Evolutionary conservation across 371 early-diverging fungal genomes (phyloP).

Genomic region (Coemansia sp.): DNA sequence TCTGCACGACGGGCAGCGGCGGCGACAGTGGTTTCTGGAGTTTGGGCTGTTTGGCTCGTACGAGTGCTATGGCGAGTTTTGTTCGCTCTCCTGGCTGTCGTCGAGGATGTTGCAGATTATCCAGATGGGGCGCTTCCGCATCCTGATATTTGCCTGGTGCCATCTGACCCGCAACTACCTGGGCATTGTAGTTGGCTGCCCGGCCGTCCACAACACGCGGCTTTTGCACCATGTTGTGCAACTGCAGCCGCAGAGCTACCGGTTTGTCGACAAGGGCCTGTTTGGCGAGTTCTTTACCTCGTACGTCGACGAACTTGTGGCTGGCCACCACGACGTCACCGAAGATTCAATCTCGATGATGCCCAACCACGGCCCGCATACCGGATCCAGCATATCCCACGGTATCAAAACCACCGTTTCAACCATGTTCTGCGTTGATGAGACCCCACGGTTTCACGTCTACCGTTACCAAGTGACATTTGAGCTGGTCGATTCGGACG

Average conservation of each 20-base stretch:
- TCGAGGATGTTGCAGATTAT: conserved; percentile 47
- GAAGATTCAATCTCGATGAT: conserved; percentile 29
- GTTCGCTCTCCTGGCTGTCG: conserved; percentile 37
- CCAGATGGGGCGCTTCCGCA: conserved; percentile 17
- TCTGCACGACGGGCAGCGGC: conserved; percentile 44
- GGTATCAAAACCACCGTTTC: conserved; percentile 44
- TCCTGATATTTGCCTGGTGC: conserved; percentile 45
- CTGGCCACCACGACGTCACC: conserved; percentile 22
- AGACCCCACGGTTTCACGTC: conserved; percentile 20
- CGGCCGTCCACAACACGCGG: neutral
- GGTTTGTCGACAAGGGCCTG: conserved; percentile 31
- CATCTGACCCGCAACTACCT: conserved; percentile 36
- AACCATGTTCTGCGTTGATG: conserved; percentile 41
- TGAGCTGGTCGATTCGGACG: conserved; percentile 18
- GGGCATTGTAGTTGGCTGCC: conserved; percentile 34
- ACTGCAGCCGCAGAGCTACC: conserved; percentile 33
- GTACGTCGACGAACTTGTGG: conserved; percentile 27
- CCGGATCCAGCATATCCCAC: conserved; percentile 16
- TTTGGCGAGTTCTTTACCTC: conserved; percentile 39
- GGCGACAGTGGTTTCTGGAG: conserved; percentile 18
- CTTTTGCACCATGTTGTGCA: conserved; percentile 45
- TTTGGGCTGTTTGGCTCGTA: conserved; percentile 36
- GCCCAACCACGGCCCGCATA: conserved; percentile 36
- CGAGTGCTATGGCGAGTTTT: conserved; percentile 37
- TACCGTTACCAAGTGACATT: conserved; percentile 45